Percentiles rank a stretch among this genome's conserved stretches.
These are phyloP conservation scores for Atalantia buxifolia DNA, from an alignment of 345 rosid species.

Conservation along the genomic window DNA sequence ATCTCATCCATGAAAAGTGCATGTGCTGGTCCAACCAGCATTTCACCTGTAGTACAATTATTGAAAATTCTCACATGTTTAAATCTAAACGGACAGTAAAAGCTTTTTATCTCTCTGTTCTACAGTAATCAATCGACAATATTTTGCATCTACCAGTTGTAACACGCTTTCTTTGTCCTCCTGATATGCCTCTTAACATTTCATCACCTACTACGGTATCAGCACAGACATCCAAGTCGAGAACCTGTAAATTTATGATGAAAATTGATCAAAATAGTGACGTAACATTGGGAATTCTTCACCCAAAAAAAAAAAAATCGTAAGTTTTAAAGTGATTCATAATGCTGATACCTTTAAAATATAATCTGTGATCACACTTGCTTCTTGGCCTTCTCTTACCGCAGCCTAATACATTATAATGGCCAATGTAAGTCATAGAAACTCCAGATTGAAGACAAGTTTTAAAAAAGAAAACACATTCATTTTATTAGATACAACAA, in stretches of 20 bases:
- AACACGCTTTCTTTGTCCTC: conserved; percentile 65
- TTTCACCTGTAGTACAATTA: conserved; percentile 42
- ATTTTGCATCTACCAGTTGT: conserved; percentile 44
- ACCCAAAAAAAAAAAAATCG: not conserved
- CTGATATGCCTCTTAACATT: conserved; percentile 64
- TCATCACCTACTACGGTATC: conserved; percentile 52
- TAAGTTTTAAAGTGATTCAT: not conserved
- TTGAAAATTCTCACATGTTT: not conserved
- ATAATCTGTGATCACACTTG: conserved; percentile 50
- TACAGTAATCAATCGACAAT: too few species aligned
- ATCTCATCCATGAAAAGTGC: conserved; percentile 68
- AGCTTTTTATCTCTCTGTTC: not conserved
- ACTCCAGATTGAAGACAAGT: too few species aligned
- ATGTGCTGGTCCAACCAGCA: conserved; percentile 64
- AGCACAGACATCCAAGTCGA: conserved; percentile 62
- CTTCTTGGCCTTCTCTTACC: conserved; percentile 40
- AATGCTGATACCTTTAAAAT: conserved; percentile 40
- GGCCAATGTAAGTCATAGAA: too few species aligned
- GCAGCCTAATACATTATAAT: conserved; percentile 28
- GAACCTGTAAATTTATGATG: conserved; percentile 29
- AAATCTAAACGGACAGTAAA: not conserved
- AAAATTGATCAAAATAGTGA: not conserved
- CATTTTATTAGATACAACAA: too few species aligned
- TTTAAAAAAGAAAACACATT: too few species aligned
- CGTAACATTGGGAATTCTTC: not conserved